Percentiles rank a stretch among this genome's conserved stretches.
These are phyloP conservation scores for Fusarium denticulatum DNA, from an alignment of 2,329 filamentous ascomycete species.

Conservation along the genomic window DNA sequence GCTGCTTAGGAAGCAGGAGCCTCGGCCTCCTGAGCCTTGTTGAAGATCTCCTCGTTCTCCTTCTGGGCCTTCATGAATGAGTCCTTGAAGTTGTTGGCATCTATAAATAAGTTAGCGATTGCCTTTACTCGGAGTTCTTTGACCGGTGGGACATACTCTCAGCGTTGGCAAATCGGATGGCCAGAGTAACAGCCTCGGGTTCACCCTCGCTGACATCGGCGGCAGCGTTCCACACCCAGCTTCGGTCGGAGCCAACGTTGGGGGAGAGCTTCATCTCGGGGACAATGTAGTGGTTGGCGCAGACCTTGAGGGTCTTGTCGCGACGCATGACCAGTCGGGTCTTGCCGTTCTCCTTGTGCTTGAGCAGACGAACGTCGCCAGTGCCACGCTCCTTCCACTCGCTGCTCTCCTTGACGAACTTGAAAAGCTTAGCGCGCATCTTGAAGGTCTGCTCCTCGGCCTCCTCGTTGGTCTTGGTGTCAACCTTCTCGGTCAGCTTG, in stretches of 20 bases:
- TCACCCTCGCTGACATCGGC: slow-evolving; percentile 98
- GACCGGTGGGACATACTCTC: slow-evolving; percentile 76
- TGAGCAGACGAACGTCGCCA: slow-evolving; percentile 93
- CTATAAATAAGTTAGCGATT: slow-evolving; percentile 58
- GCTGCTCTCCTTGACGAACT: slow-evolving; percentile 88
- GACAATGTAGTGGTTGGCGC: slow-evolving; percentile 99
- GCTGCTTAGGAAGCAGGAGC: slow-evolving; percentile 42
- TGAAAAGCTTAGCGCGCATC: slow-evolving; percentile 99
- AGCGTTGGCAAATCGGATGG: slow-evolving; percentile 96
- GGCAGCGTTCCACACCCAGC: slow-evolving; percentile 99
- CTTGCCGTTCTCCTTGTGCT: slow-evolving; percentile 99
- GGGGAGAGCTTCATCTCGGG: slow-evolving; percentile 99
- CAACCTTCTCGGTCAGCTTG: slow-evolving; percentile 94
- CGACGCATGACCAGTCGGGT: slow-evolving; percentile 97
- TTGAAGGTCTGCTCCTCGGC: slow-evolving; percentile 97
- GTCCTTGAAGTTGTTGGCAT: slow-evolving; percentile 98
- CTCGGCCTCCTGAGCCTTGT: slow-evolving; percentile 51
- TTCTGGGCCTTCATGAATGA: slow-evolving; percentile 96
- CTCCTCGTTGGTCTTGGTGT: slow-evolving; percentile 98
- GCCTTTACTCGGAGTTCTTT: background rate
- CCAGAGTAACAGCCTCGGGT: slow-evolving; percentile 93
- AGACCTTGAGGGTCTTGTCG: slow-evolving; percentile 99
- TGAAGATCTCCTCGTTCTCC: slow-evolving; percentile 91
- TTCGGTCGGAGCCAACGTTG: slow-evolving; percentile 97
- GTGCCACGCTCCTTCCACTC: slow-evolving; percentile 99